Evolutionary conservation across 2,329 filamentous ascomycete genomes (phyloP), one percentile per base, ranked within the genome.

Genomic region (Colletotrichum sp.): DNA sequence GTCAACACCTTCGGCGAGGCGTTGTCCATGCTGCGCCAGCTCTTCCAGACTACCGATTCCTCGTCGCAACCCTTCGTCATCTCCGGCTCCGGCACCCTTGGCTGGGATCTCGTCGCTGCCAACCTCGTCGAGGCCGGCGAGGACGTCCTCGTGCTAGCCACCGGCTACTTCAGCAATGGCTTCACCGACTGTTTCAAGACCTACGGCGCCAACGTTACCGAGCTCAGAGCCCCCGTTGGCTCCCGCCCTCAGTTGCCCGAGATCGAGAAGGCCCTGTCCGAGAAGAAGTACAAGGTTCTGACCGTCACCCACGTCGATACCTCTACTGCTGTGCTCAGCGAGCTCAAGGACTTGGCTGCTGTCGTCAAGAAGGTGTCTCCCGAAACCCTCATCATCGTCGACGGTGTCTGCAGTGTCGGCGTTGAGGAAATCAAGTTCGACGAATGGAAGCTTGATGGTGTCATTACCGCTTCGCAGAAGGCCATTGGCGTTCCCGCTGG

Each of bases 301-400:
- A 99, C 96, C 57, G 94, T 99, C 79, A 99, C 97, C 13, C 97
- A 99, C 85, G 96, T 98, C 78, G 97, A 99, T 84, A 99, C 97
- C 28, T 98, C 96, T 6, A 99, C 97, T 49, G 97, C 97, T 80
- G 97, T 99, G 30, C 89, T 99, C 66, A 98, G 95, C 82, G 96
- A 99, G 85, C 92, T 99, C 81, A 94, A 98, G 89, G 89, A 92
- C 73, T 88, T 99, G 73, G 92, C 95, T 39, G 94, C 96, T 82
- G 88, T 98, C 66, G 95, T 99, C 68, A 94, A 94, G 84, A 91
- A 91, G 69, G 95, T 98, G 78, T 98, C 95, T 77, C 97, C 97
- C 1, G 93, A 98, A 68, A 99, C 97, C 2, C 90, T 99, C 71
- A 88, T 99, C 76, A 91, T 99, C 68, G 96, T 98, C 71, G 97